Conservation (phyloP, 306 rosid species). For the Gynostemma pentaphyllum region DNA sequence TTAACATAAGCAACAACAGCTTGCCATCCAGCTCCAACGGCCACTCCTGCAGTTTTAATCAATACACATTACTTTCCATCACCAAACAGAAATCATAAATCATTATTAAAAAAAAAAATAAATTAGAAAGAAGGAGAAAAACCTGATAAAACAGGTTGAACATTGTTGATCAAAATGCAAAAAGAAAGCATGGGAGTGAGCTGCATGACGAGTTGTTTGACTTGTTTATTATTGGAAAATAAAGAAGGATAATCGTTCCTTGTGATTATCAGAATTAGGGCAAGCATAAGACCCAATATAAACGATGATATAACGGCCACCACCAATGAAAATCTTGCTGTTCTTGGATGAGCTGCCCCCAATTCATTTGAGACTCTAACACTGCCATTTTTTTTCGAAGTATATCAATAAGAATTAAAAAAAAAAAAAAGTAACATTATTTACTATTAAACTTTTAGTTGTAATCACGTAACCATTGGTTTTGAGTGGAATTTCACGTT, state of each 20-base stretch:
- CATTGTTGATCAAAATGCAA: slow-evolving; percentile 59
- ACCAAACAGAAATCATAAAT: not conserved
- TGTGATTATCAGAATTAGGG: slow-evolving; percentile 28
- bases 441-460: too few species aligned
- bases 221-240: slow-evolving; percentile 41
- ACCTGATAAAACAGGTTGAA: slow-evolving; percentile 87
- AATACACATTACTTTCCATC: not conserved
- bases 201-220: slow-evolving; percentile 28
- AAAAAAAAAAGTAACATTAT: not conserved
- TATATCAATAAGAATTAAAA: not conserved
- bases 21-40: slow-evolving; percentile 93
- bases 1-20: slow-evolving; percentile 57
- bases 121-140: not conserved
- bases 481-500: too few species aligned
- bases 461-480: too few species aligned
- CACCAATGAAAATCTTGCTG: slow-evolving; percentile 58
- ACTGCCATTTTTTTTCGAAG: slow-evolving; percentile 21
- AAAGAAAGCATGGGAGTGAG: slow-evolving; percentile 58
- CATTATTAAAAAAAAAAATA: not conserved
- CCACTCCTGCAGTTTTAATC: slow-evolving; percentile 38
- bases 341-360: slow-evolving; percentile 82
- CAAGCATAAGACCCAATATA: slow-evolving; percentile 21
- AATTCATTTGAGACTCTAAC: slow-evolving; percentile 87
- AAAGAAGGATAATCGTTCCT: slow-evolving; percentile 34
- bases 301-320: slow-evolving; percentile 53